phyloP scores from a whole-genome alignment of 1,139 yeast genomes.

The Geotrichum candidum region DNA sequence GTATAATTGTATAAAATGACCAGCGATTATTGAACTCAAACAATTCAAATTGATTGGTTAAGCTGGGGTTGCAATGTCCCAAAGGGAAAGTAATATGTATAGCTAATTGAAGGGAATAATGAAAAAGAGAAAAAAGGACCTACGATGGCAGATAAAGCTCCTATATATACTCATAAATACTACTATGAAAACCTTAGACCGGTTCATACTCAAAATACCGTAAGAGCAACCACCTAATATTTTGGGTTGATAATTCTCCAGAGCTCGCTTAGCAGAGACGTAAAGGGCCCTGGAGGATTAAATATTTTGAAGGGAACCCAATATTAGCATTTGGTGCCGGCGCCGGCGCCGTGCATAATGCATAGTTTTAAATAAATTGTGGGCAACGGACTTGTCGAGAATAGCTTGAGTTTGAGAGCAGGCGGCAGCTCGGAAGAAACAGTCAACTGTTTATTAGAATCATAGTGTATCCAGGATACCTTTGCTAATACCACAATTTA shows the following conservation, averaged over 20 bases:
- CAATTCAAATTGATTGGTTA: not conserved
- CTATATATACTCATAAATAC: not conserved
- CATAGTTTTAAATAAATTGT: not conserved
- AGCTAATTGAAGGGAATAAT: not conserved
- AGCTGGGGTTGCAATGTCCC: not conserved
- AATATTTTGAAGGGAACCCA: not conserved
- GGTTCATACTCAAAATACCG: not conserved
- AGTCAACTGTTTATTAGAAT: too few species aligned
- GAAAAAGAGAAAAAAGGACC: not conserved
- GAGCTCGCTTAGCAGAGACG: not conserved
- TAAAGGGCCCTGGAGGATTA: not conserved
- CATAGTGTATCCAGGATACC: not conserved
- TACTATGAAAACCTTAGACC: not conserved
- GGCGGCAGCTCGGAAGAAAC: not conserved
- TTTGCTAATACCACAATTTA: not conserved
- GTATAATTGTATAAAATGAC: not conserved
- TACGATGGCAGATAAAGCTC: not conserved
- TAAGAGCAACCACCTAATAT: not conserved
- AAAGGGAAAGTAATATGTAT: not conserved
- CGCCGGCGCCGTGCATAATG: not conserved
- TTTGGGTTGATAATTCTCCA: not conserved
- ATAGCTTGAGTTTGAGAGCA: not conserved
- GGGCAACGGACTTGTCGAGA: not conserved
- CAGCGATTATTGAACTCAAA: not conserved
- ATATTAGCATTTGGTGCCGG: not conserved